Base-by-base conservation (phyloP, 2,329 filamentous ascomycete species). In the Xylariaceae sp. region DNA sequence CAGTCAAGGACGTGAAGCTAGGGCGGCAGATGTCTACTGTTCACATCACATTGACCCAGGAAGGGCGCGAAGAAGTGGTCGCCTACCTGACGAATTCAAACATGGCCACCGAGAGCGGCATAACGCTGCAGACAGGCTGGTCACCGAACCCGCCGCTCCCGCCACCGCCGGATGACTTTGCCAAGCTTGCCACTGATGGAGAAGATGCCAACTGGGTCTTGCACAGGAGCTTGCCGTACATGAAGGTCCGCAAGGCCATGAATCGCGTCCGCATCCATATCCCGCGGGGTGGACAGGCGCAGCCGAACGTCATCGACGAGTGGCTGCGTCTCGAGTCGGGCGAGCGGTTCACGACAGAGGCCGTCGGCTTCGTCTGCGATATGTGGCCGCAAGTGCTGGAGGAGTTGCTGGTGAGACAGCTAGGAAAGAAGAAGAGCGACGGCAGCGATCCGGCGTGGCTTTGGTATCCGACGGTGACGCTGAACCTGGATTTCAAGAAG, bases 401-500 rank as follows among this genome's bases (percentile, higher is more conserved):
- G 29, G 58, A 51, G 1, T 30, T 66, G 27, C 59, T 58, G 47
- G 19, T 26, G 3, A 54, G 32, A 8, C 48, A 57, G 29, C 42
- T 19, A 58, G n/a, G 30, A 30, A 27, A 6, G 34, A 35, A 47
- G 42, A 35, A 50, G 26, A 39, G 32, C n/a, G 35, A 42, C 5
- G 26, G 11, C n/a, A 35, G 42, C 1, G 1, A 47, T 39, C 46
- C 42, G 19, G 19, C 19, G 5, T 63, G 61, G 61, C 80, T 77
- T 62, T 87, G 84, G 84, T 87, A 85, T 68, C 84, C 84, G 6
- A 89, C 86, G 1, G 67, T 89, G 32, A 68, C 84, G 49, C 67
- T 89, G 61, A 88, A 87, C 68, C 64, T 89, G 41, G 86, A 89
- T 62, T 73, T 89, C 51, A 89, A 89, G 74, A 88, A 87, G 67